Conservation (phyloP, 2,329 filamentous ascomycete species). For the Aureobasidium sp. region DNA sequence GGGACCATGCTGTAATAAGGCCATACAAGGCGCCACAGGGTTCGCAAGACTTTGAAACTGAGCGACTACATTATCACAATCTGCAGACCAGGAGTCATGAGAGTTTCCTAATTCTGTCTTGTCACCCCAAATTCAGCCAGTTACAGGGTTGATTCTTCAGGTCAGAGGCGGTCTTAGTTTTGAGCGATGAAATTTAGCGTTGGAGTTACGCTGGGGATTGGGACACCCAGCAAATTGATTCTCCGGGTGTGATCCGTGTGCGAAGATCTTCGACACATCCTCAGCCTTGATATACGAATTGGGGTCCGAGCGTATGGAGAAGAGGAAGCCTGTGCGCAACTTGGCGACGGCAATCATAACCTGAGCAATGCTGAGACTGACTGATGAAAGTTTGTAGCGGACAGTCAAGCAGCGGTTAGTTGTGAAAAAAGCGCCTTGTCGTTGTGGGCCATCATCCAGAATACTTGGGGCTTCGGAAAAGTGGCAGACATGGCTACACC, state of each 20-base stretch:
- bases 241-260: background rate
- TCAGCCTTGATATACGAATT: background rate
- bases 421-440: background rate
- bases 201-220: background rate
- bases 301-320: conserved; percentile 1
- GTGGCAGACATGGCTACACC: background rate
- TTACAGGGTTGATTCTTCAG: background rate
- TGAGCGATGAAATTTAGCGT: background rate
- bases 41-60: background rate
- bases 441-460: background rate
- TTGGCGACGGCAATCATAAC: background rate
- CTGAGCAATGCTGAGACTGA: background rate
- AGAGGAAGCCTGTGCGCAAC: conserved; percentile 11
- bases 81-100: conserved; percentile 1
- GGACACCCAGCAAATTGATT: background rate
- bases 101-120: background rate
- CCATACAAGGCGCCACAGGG: background rate
- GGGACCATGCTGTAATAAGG: background rate
- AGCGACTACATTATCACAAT: background rate
- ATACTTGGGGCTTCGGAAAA: background rate
- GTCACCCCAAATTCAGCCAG: background rate
- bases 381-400: background rate
- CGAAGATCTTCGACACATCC: background rate
- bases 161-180: background rate
- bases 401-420: background rate